Base-by-base conservation (phyloP, 2,329 filamentous ascomycete species). In the Aspergillus sp. region DNA sequence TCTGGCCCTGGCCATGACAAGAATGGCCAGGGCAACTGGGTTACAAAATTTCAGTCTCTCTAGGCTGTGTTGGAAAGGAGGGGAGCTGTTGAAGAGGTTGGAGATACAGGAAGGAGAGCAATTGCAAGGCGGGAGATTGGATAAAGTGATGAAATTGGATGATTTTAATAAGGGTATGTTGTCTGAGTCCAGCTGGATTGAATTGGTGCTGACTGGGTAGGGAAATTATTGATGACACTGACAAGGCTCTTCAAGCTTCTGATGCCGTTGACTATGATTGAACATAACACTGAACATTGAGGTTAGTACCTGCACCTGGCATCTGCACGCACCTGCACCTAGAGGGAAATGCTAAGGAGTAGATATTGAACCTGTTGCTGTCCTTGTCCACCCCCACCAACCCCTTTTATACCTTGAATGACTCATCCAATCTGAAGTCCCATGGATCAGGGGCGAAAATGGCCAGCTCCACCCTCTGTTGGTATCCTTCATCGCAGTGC, bases 321-420 rank as follows among this genome's bases (percentile, higher is more conserved):
- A n/a, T 34, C n/a, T n/a, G n/a, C n/a, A n/a, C n/a, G n/a, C n/a
- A n/a, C n/a, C n/a, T n/a, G n/a, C n/a, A n/a, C n/a, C n/a, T n/a
- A n/a, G n/a, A n/a, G n/a, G n/a, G n/a, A n/a, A n/a, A n/a, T n/a
- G n/a, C n/a, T n/a, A n/a, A 39, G 19, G 10, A 4, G 1, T 35
- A 67, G 77, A 82, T 42, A 81, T 91, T 10, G 86, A 94, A 56
- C 88, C 89, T 0, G 74, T 95, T 8, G 89, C 89, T 1, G 77
- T 95, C 0, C 79, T 95, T 2, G 78, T 95, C 0, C 90, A 95
- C 57, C 89, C 90, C 0, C 87, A 94, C 52, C 90, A 96, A 61
- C 90, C 90, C 0, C 76, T 96, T 3, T 94, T 88, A 6, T 94
- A 95, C 64, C 81, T 95, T 38, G 88, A 94, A 64, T 81, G 88